Evolutionary conservation across 352 stramenopile species (phyloP), one percentile per base, ranked within the genome.

Genomic region (Phytophthora lateralis): DNA sequence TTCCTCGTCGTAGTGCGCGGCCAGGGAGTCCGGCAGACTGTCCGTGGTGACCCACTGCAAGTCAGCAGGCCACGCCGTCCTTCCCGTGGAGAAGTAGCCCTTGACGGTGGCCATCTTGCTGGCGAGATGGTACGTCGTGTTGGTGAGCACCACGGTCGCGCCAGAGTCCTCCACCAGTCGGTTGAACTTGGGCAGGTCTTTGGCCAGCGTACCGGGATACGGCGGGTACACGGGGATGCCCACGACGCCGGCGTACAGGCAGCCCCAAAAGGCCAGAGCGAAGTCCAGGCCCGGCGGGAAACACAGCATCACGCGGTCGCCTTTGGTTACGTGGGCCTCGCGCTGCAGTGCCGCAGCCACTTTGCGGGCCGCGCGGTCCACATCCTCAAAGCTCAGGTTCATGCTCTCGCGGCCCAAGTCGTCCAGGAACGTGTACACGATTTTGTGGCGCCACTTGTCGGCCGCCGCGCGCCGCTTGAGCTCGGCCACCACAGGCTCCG

Each of bases 391-490:
- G 68, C 82, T 85, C 50, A 90, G 78, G 68, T 85, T 90, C 42
- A 87, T 71, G 0, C 34, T 67, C 59, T 94, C 85, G 17, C 82
- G 76, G 9, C 85, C 85, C 20, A 58, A 27, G 60, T 92, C 85
- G 73, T 94, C 82, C 53, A 94, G 50, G 58, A 92, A 92, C 26
- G 82, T 90, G 78, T 92, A 94, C 57, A 90, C 78, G 55, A 92
- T 72, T 57, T 87, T 82, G 69, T 90, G 60, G 48, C 76, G 68
- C 60, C 66, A 84, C 55, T 82, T 78, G 50, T 70, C 56, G 20
- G 56, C 50, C 6, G 24, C 7, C 0, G 82, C 80, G 26, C 69
- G 60, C 55, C 73, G 74, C 63, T 89, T 78, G 44, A 91, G 79
- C 45, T 82, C 69, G 21, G 71, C 66, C 6, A 88, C 61, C 10